Percentiles rank a stretch among this genome's conserved stretches.
phyloP scores from a whole-genome alignment of 768 basidiomycete species.

The Chiua virens region DNA sequence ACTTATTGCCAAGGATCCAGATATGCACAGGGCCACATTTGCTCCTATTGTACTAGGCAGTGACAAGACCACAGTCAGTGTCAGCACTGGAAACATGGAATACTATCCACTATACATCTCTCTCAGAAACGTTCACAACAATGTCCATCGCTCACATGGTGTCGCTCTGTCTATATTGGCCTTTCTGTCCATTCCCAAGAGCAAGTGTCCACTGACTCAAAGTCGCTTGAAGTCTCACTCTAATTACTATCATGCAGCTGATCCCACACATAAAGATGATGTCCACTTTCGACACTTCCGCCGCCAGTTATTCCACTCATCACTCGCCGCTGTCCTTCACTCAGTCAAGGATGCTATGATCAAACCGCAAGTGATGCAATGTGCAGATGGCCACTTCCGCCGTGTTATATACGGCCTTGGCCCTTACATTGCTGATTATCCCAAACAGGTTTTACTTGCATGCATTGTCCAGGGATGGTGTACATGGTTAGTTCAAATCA shows the following conservation, averaged over 20 bases:
- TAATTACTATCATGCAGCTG: not conserved
- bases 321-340: not conserved
- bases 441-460: not conserved
- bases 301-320: not conserved
- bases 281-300: not conserved
- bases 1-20: slow-evolving; percentile 17
- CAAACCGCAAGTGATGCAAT: not conserved
- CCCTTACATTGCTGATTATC: slow-evolving; percentile 4
- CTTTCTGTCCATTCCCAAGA: slow-evolving; percentile 33
- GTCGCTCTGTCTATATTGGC: slow-evolving; percentile 5
- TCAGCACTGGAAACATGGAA: slow-evolving; percentile 12
- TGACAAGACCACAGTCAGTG: slow-evolving; percentile 16
- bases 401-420: not conserved
- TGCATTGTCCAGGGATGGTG: slow-evolving; percentile 4
- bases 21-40: slow-evolving; percentile 13
- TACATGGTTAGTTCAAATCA: not conserved
- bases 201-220: slow-evolving; percentile 9
- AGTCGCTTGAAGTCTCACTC: not conserved
- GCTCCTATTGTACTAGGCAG: slow-evolving; percentile 16
- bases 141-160: slow-evolving; percentile 2
- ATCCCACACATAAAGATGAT: not conserved
- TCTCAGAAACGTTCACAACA: slow-evolving; percentile 17
- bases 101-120: slow-evolving; percentile 17
- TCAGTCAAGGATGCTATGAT: not conserved
- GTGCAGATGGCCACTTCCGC: not conserved